These are phyloP conservation scores for Lyophyllum shimeji DNA, from an alignment of 768 basidiomycete species.

Conservation along the genomic window DNA sequence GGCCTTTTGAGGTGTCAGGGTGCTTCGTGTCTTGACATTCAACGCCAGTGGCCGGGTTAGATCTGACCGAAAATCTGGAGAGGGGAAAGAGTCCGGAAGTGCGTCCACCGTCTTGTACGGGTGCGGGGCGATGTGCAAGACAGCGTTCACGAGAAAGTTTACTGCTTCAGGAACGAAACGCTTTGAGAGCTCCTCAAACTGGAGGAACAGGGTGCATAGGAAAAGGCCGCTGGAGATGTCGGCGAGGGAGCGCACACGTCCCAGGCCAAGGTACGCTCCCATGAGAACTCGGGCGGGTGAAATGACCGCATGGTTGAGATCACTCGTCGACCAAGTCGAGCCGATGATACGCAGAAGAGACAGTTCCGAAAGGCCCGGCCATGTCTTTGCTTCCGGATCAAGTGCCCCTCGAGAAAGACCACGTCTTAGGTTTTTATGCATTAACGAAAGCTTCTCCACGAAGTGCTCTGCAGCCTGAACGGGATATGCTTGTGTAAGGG, in stretches of 20 bases:
- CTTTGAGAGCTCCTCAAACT: slow-evolving; percentile 85
- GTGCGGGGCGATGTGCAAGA: slow-evolving; percentile 76
- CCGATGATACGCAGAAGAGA: slow-evolving; percentile 79
- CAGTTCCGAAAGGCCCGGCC: slow-evolving; percentile 86
- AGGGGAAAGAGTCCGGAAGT: slow-evolving; percentile 70
- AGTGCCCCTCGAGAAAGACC: slow-evolving; percentile 74
- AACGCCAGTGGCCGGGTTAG: slow-evolving; percentile 37
- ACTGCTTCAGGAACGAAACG: slow-evolving; percentile 87
- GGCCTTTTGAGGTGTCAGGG: slow-evolving; percentile 40
- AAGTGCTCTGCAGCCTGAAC: slow-evolving; percentile 77
- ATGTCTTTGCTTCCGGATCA: slow-evolving; percentile 68
- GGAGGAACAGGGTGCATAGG: slow-evolving; percentile 78
- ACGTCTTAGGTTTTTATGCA: slow-evolving; percentile 91
- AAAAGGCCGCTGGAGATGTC: slow-evolving; percentile 89
- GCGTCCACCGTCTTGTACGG: slow-evolving; percentile 40
- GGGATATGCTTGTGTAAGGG: slow-evolving; percentile 80
- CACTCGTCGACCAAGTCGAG: slow-evolving; percentile 89
- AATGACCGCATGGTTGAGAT: slow-evolving; percentile 87
- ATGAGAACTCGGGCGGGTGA: slow-evolving; percentile 86
- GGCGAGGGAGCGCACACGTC: slow-evolving; percentile 68
- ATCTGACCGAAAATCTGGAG: slow-evolving; percentile 65
- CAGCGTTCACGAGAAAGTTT: slow-evolving; percentile 73
- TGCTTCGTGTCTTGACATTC: slow-evolving; percentile 40
- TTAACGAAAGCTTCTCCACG: slow-evolving; percentile 77
- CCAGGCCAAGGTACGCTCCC: slow-evolving; percentile 86